Conservation (phyloP, 2,329 filamentous ascomycete species). For the Furcasterigmium furcatum region DNA sequence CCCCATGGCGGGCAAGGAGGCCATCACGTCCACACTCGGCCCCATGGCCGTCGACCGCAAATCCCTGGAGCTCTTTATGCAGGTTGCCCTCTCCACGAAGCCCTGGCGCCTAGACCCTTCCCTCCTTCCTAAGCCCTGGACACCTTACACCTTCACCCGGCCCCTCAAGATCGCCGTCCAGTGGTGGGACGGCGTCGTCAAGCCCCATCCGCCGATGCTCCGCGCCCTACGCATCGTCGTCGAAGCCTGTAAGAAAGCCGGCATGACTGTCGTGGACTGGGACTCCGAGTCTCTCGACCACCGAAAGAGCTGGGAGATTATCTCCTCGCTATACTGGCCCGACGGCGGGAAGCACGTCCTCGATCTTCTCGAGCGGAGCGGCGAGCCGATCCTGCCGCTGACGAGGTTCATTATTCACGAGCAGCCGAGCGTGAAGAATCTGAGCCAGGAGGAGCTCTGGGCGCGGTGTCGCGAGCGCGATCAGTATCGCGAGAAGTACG, state of each 20-base stretch:
- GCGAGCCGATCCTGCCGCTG: slow-evolving; percentile 47
- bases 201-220: slow-evolving; percentile 62
- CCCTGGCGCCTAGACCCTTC: slow-evolving; percentile 58
- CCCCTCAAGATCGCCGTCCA: slow-evolving; percentile 56
- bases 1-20: slow-evolving; percentile 62
- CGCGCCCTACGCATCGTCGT: slow-evolving; percentile 48
- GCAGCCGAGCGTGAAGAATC: slow-evolving; percentile 35
- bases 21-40: slow-evolving; percentile 60
- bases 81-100: slow-evolving; percentile 41
- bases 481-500: slow-evolving; percentile 12
- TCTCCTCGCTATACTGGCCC: slow-evolving; percentile 38
- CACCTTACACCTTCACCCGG: slow-evolving; percentile 24
- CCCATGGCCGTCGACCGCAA: slow-evolving; percentile 54
- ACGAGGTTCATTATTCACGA: slow-evolving; percentile 45
- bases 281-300: slow-evolving; percentile 16
- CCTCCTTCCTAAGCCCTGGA: slow-evolving; percentile 55
- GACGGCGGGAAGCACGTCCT: slow-evolving; percentile 44
- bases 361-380: slow-evolving; percentile 36
- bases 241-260: slow-evolving; percentile 36
- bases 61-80: slow-evolving; percentile 53
- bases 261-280: slow-evolving; percentile 52
- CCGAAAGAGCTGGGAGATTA: slow-evolving; percentile 13
- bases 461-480: slow-evolving; percentile 16
- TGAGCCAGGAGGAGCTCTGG: slow-evolving; percentile 36
- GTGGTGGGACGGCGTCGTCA: slow-evolving; percentile 62